These are phyloP conservation scores for Pelagophyceae sp. DNA, from an alignment of 352 stramenopile species.

Conservation along the genomic window DNA sequence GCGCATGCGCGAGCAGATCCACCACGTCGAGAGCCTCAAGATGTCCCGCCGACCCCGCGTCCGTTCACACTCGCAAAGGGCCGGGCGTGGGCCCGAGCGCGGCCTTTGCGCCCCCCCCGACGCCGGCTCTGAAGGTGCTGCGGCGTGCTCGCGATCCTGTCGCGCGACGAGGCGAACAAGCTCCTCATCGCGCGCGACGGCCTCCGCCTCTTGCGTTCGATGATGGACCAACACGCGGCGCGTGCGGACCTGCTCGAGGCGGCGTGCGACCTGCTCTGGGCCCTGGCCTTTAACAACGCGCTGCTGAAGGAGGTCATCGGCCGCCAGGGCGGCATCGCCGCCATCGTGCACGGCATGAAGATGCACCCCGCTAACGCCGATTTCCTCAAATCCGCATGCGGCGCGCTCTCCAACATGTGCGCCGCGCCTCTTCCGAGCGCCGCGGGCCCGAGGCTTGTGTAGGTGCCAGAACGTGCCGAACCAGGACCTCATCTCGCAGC, in stretches of 20 bases:
- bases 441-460: too few species aligned
- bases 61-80: too few species aligned
- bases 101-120: too few species aligned
- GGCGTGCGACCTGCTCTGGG: conserved; percentile 48
- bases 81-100: too few species aligned
- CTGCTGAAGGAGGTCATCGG: conserved; percentile 46
- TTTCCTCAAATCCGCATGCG: conserved; percentile 45
- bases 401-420: conserved; percentile 47
- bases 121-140: too few species aligned
- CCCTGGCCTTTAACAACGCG: conserved; percentile 46
- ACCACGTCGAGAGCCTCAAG: conserved; percentile 39
- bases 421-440: too few species aligned
- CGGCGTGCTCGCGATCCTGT: conserved; percentile 47
- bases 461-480: conserved; percentile 44
- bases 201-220: conserved; percentile 41
- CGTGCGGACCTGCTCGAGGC: conserved; percentile 37
- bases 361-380: conserved; percentile 35
- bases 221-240: conserved; percentile 41
- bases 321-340: conserved; percentile 37
- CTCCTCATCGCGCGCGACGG: conserved; percentile 44
- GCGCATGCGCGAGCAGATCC: conserved; percentile 30
- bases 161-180: conserved; percentile 46
- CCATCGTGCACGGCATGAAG: conserved; percentile 34
- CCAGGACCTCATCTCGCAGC: conserved; percentile 38
- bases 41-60: too few species aligned